Percentiles rank a stretch among this genome's conserved stretches.
phyloP scores from a whole-genome alignment of 2,329 filamentous ascomycete species.

The Camillea tinctor region DNA sequence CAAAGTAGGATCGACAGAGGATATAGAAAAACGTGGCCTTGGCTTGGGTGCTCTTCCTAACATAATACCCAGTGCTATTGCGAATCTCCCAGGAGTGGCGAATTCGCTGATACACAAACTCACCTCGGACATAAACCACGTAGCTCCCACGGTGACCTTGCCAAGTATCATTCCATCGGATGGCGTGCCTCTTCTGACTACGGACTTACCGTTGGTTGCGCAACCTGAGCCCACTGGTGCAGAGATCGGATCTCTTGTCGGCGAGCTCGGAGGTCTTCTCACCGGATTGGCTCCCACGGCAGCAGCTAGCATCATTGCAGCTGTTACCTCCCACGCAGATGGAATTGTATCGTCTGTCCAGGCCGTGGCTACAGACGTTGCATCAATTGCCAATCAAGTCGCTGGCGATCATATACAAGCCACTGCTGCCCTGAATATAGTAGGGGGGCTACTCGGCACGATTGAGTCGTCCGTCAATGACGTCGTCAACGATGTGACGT shows the following conservation, averaged over 20 bases:
- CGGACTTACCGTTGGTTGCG: slow-evolving; percentile 11
- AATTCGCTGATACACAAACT: slow-evolving; percentile 16
- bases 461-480: slow-evolving; percentile 19
- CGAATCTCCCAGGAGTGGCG: slow-evolving; percentile 13
- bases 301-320: slow-evolving; percentile 18
- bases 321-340: slow-evolving; percentile 19
- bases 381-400: slow-evolving; percentile 20
- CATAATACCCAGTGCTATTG: slow-evolving; percentile 12
- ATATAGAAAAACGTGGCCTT: slow-evolving; percentile 16
- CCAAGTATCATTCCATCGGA: slow-evolving; percentile 9
- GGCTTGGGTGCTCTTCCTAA: slow-evolving; percentile 13
- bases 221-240: slow-evolving; percentile 14
- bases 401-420: slow-evolving; percentile 14
- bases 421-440: slow-evolving; percentile 17
- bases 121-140: slow-evolving; percentile 14
- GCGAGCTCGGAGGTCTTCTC: slow-evolving; percentile 18
- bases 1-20: background rate
- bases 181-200: slow-evolving; percentile 19
- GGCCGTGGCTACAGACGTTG: slow-evolving; percentile 24
- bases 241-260: slow-evolving; percentile 12
- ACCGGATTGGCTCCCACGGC: slow-evolving; percentile 11
- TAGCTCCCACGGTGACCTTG: slow-evolving; percentile 9
- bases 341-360: slow-evolving; percentile 17
- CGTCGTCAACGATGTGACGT: slow-evolving; percentile 16
- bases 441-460: slow-evolving; percentile 18